Evolutionary conservation across 441 rosid genomes (phyloP), one percentile per base, ranked within the genome.

Genomic region (Eutrema salsugineum): DNA sequence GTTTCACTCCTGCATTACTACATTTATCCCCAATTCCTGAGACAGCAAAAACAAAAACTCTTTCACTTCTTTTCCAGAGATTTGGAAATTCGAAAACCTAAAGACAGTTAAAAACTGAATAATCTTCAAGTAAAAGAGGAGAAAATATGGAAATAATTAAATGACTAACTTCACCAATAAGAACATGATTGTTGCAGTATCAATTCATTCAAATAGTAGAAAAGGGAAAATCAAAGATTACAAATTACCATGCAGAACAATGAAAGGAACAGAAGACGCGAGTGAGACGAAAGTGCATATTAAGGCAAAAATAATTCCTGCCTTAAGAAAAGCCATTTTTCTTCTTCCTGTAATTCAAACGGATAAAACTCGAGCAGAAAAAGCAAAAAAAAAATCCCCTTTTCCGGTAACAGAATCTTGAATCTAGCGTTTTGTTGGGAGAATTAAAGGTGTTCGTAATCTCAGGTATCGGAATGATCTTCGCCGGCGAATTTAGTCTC

Each of bases 1-100:
- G 83, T 20, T 77, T 48, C 36, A 89, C 79, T 70, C 98, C 97
- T 43, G 33, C 6, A 24, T 78, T 80, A 42, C 79, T 80, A 82
- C 98, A 91, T 70, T 81, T 80, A 76, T 93, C 95, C 8, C 91
- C 70, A 78, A 91, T 83, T 39, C 97, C 98, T 93, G 83, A 69
- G 19, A 55, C 60, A 6, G 15, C 3, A 36, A 30, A 55, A 5
- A 47, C 28, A 48, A 15, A 62, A 27, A 5, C 17, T 19, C 11
- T 62, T 54, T 53, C 20, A 46, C 65, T 7, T 48, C 16, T 55
- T 60, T 39, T 53, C 60, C 44, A 68, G 53, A 68, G 30, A 54
- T 11, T 16, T 39, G 15, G 16, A 47, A 35, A 68, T 10, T 14
- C 12, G 9, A 44, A 55, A 62, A 39, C 57, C 35, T 32, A 50